phyloP scores from a whole-genome alignment of 1,284 basidiomycete species.

The Moesziomyces parantarcticus region DNA sequence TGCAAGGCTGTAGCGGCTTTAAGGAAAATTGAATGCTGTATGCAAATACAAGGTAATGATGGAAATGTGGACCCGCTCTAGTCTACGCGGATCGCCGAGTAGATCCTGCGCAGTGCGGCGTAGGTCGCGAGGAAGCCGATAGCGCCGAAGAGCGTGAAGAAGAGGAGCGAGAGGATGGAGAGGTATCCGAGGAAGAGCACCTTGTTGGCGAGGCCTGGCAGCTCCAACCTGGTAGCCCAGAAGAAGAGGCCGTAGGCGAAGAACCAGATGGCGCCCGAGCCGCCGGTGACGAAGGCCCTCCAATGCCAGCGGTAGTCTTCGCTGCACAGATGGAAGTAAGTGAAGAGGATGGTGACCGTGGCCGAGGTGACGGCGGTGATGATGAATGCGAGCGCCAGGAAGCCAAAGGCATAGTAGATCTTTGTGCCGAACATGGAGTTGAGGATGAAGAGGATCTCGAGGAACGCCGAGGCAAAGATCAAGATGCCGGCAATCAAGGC shows the following conservation, averaged over 20 bases:
- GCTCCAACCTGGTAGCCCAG: slow-evolving; percentile 84
- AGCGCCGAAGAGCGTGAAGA: slow-evolving; percentile 85
- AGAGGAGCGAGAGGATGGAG: slow-evolving; percentile 81
- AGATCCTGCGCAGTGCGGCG: slow-evolving; percentile 51
- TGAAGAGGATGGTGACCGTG: slow-evolving; percentile 59
- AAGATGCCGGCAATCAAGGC: slow-evolving; percentile 87
- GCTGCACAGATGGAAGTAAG: slow-evolving; percentile 87
- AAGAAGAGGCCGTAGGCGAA: slow-evolving; percentile 84
- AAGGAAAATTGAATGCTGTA: too few relatives aligned
- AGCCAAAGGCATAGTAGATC: slow-evolving; percentile 75
- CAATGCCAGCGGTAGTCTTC: slow-evolving; percentile 99
- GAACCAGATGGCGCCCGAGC: slow-evolving; percentile 92
- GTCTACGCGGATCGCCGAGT: slow-evolving; percentile 61
- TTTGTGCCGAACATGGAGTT: slow-evolving; percentile 92
- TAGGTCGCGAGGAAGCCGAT: slow-evolving; percentile 59
- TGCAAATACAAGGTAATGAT: background rate
- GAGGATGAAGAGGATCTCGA: slow-evolving; percentile 93
- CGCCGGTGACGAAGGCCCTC: slow-evolving; percentile 93
- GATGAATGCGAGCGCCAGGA: slow-evolving; percentile 86
- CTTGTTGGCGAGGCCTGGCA: slow-evolving; percentile 84
- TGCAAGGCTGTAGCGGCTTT: too few relatives aligned
- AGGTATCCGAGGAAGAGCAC: slow-evolving; percentile 92
- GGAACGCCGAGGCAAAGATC: slow-evolving; percentile 95
- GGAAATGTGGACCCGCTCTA: slow-evolving; percentile 10
- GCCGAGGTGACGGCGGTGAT: slow-evolving; percentile 76